These are phyloP conservation scores for Kuraishia floccosa DNA, from an alignment of 805 yeast genomes.

Conservation along the genomic window DNA sequence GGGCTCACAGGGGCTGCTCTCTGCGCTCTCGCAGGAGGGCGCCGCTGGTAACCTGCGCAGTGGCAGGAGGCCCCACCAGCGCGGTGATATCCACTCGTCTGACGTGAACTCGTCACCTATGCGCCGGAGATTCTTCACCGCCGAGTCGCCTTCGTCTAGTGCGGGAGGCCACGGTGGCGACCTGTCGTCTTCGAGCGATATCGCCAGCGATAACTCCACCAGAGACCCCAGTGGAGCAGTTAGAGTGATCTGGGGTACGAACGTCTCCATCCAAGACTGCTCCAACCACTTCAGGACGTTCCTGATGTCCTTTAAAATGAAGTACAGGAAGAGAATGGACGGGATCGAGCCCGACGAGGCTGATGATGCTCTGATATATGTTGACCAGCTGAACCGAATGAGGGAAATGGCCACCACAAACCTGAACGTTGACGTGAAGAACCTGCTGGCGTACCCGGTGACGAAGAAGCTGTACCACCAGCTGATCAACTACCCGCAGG, in stretches of 20 bases:
- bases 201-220: conserved; percentile 12
- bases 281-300: conserved; percentile 72
- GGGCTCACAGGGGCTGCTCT: conserved; percentile 29
- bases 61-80: conserved; percentile 25
- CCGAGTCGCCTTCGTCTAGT: conserved; percentile 9
- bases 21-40: conserved; percentile 28
- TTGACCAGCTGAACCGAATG: conserved; percentile 64
- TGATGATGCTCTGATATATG: conserved; percentile 61
- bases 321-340: conserved; percentile 50
- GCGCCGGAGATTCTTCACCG: conserved; percentile 47
- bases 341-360: conserved; percentile 20
- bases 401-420: conserved; percentile 70
- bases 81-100: conserved; percentile 72
- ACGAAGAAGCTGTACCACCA: conserved; percentile 78
- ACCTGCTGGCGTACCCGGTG: conserved; percentile 63
- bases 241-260: conserved; percentile 97
- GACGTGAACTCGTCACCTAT: conserved; percentile 62
- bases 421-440: conserved; percentile 74
- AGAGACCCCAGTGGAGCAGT: conserved; percentile 56
- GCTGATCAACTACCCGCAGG: conserved; percentile 88
- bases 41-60: too few relatives aligned
- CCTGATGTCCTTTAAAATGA: conserved; percentile 71
- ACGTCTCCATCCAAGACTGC: conserved; percentile 86
- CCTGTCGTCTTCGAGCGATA: conserved; percentile 14
- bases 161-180: conserved; percentile 12